phyloP scores from a whole-genome alignment of 2,329 filamentous ascomycete species.

The Pleoardoris graminearum region DNA sequence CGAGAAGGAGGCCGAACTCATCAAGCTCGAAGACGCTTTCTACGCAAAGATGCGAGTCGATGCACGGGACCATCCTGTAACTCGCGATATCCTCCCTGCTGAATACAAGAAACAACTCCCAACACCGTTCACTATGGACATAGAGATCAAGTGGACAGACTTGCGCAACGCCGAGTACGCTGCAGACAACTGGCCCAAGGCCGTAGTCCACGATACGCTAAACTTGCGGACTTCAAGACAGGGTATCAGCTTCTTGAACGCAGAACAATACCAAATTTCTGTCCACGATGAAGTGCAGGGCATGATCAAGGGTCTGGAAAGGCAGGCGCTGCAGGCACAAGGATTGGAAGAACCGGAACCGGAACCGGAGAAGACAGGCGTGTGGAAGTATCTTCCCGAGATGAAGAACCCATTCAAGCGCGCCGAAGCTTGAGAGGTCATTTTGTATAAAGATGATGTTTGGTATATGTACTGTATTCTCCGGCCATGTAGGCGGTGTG shows the following conservation, averaged over 20 bases:
- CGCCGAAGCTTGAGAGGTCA: slow-evolving; percentile 17
- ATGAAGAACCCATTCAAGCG: slow-evolving; percentile 26
- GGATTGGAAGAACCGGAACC: slow-evolving; percentile 1
- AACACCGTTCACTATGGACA: slow-evolving; percentile 29
- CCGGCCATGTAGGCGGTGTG: slow-evolving; percentile 2
- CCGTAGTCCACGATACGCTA: slow-evolving; percentile 28
- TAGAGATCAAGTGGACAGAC: slow-evolving; percentile 41
- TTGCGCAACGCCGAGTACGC: slow-evolving; percentile 38
- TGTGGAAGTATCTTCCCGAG: slow-evolving; percentile 17
- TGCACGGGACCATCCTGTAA: slow-evolving; percentile 24
- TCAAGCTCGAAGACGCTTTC: slow-evolving; percentile 28
- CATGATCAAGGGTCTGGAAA: slow-evolving; percentile 18
- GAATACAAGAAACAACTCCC: slow-evolving; percentile 21
- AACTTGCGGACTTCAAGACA: slow-evolving; percentile 17
- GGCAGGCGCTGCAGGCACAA: slow-evolving; percentile 7
- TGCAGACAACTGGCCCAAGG: slow-evolving; percentile 22
- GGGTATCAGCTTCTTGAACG: slow-evolving; percentile 18
- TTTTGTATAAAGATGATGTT: background rate
- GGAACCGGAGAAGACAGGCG: slow-evolving; percentile 16
- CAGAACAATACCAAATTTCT: slow-evolving; percentile 26
- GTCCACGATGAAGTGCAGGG: slow-evolving; percentile 20
- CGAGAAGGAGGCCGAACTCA: slow-evolving; percentile 16
- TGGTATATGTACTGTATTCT: slow-evolving; percentile 4
- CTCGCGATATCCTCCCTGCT: slow-evolving; percentile 29
- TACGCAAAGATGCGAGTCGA: slow-evolving; percentile 22